A percentile compares a stretch with the other conserved stretches of the same genome.
Conservation (phyloP, 768 basidiomycete species). For the Phaeolepiota aurea region DNA sequence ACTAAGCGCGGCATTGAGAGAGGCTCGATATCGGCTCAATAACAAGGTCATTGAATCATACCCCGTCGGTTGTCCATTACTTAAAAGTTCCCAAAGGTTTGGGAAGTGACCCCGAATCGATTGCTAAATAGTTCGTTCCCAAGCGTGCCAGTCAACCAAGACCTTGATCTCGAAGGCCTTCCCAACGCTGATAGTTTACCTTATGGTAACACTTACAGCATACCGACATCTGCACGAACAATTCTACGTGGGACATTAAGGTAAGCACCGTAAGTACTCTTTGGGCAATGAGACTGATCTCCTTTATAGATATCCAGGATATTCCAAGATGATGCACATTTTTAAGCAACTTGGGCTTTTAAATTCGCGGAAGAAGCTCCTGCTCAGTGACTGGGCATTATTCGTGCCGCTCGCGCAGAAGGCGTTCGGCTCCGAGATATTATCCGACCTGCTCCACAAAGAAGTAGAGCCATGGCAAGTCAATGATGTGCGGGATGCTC, state of each 20-base stretch:
- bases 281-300: constrained; percentile 74
- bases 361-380: constrained; percentile 27
- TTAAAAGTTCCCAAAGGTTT: constrained; percentile 22
- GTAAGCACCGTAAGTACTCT: constrained; percentile 48
- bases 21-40: constrained; percentile 55
- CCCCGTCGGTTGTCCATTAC: not conserved
- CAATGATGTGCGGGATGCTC: constrained; percentile 19
- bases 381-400: constrained; percentile 27
- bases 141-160: constrained; percentile 54
- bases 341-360: constrained; percentile 70
- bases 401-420: constrained; percentile 21
- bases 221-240: constrained; percentile 43
- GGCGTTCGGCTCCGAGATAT: too few relatives aligned
- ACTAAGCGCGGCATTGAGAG: constrained; percentile 68
- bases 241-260: constrained; percentile 82
- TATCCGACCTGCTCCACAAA: not conserved
- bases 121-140: constrained; percentile 55
- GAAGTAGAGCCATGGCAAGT: not conserved
- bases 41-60: constrained; percentile 45
- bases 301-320: constrained; percentile 75
- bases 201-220: constrained; percentile 60
- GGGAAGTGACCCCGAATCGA: constrained; percentile 37
- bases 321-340: constrained; percentile 61
- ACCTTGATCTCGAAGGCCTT: constrained; percentile 69
- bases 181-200: constrained; percentile 78